Base-by-base conservation (phyloP, 2,329 filamentous ascomycete species). In the Thermothelomyces thermophilus region DNA sequence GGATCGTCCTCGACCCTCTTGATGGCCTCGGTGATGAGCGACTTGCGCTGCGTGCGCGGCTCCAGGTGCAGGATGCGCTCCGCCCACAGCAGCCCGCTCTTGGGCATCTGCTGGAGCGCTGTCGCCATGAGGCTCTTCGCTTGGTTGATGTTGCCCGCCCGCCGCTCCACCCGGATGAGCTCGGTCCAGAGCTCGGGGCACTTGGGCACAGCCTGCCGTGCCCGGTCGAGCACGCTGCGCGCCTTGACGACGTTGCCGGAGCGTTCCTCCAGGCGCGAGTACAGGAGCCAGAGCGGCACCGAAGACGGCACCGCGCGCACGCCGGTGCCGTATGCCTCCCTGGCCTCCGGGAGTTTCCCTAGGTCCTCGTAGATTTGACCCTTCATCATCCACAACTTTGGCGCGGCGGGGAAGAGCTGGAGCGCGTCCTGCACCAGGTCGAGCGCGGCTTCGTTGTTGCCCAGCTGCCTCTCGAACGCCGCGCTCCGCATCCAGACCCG, bases 381-480 rank as follows among this genome's bases (percentile, higher is more conserved):
- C 70, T 98, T 98, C 73, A 95, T 87, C 87, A 97, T 96, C 85
- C 91, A 96, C 20, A 98, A 76, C 69, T 97, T 97, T 46, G 88
- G 78, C 11, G 86, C 82, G 39, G 83, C 80, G 1, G 93, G 91
- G 71, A 95, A 98, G 9, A 88, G 77, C 57, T 90, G 84, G 31
- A 98, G 73, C 1, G 86, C 93, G 64, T 94, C 85, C 52, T 90
- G 88, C 37, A 87, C 87, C 10, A 98, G 82, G 61, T 94, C 87
- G 13, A 98, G 76, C 0, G 93, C 90, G 1, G 83, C 82, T 41
- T 95, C 88, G 22, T 75, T 75, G 60, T 93, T 85, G 49, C 84
- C 86, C 19, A 88, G 74, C 59, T 95, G 88, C 13, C 93, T 81
- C 68, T 98, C 93, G 62, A 95, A 95, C 0, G 90, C 87, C 10